phyloP scores from a whole-genome alignment of 2,329 filamentous ascomycete species.

The Mariannaea sp. region DNA sequence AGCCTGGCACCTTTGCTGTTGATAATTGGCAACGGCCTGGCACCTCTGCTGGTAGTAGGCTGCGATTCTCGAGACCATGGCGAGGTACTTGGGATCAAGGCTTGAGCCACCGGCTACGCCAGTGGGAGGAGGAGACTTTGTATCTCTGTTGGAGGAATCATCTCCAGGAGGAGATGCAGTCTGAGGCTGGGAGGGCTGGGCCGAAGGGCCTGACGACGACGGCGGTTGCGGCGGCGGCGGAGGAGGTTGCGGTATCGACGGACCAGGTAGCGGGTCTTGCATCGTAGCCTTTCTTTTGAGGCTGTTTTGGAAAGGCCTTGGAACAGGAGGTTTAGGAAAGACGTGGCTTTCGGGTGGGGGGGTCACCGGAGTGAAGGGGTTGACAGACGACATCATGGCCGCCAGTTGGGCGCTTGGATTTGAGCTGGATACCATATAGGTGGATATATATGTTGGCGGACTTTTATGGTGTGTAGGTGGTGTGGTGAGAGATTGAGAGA shows the following conservation, averaged over 20 bases:
- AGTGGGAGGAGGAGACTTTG: slow-evolving; percentile 31
- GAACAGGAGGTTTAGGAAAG: slow-evolving; percentile 39
- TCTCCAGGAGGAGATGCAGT: slow-evolving; percentile 28
- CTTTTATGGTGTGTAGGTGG: background rate
- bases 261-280: slow-evolving; percentile 32
- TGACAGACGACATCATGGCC: slow-evolving; percentile 41
- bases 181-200: slow-evolving; percentile 34
- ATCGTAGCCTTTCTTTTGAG: slow-evolving; percentile 37
- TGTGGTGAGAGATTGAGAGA: no score
- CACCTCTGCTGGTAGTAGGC: slow-evolving; percentile 55
- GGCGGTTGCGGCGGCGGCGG: slow-evolving; percentile 28
- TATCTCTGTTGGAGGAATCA: slow-evolving; percentile 26
- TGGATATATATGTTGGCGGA: background rate
- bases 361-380: slow-evolving; percentile 38
- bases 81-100: slow-evolving; percentile 50
- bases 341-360: slow-evolving; percentile 38
- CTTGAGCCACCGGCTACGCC: slow-evolving; percentile 35
- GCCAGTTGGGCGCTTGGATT: slow-evolving; percentile 33
- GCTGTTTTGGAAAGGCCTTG: slow-evolving; percentile 36
- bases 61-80: slow-evolving; percentile 54
- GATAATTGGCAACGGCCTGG: slow-evolving; percentile 52
- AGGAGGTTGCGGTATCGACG: slow-evolving; percentile 33
- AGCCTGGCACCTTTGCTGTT: slow-evolving; percentile 54
- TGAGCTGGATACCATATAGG: slow-evolving; percentile 26
- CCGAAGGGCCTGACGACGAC: slow-evolving; percentile 9